Conservation (phyloP, 2,329 filamentous ascomycete genomes). For the Diaporthe sp. region DNA sequence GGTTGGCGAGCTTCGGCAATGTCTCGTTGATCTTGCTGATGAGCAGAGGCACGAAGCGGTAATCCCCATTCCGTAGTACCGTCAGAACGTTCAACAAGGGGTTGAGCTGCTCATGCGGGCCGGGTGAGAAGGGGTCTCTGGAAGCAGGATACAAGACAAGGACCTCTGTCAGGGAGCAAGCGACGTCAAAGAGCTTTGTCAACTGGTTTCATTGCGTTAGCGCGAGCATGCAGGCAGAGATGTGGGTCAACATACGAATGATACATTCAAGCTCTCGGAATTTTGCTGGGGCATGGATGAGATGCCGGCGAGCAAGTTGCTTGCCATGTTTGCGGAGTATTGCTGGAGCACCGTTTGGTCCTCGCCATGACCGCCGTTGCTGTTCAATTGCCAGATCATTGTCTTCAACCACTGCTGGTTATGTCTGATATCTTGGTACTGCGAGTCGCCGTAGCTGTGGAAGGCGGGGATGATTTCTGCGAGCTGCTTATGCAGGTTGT, state of each 20-base stretch:
- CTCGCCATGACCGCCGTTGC: conserved; percentile 62
- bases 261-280: conserved; percentile 82
- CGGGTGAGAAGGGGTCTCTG: conserved; percentile 73
- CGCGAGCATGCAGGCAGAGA: neutral
- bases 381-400: conserved; percentile 73
- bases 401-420: conserved; percentile 78
- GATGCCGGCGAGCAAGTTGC: conserved; percentile 76
- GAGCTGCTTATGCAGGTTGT: conserved; percentile 73
- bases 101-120: conserved; percentile 81
- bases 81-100: conserved; percentile 78
- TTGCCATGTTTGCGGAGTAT: conserved; percentile 73
- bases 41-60: conserved; percentile 83
- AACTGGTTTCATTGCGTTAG: conserved; percentile 63
- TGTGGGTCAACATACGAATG: conserved; percentile 70
- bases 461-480: conserved; percentile 67
- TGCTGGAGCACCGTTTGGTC: conserved; percentile 72
- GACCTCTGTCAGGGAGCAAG: conserved; percentile 80
- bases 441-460: conserved; percentile 66
- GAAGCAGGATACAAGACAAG: conserved; percentile 75
- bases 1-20: conserved; percentile 73
- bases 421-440: conserved; percentile 67
- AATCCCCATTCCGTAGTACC: conserved; percentile 80
- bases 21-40: conserved; percentile 82
- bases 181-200: conserved; percentile 85
- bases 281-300: conserved; percentile 79